phyloP scores from a whole-genome alignment of 768 basidiomycete genomes.

The Clitopilus hobsonii region DNA sequence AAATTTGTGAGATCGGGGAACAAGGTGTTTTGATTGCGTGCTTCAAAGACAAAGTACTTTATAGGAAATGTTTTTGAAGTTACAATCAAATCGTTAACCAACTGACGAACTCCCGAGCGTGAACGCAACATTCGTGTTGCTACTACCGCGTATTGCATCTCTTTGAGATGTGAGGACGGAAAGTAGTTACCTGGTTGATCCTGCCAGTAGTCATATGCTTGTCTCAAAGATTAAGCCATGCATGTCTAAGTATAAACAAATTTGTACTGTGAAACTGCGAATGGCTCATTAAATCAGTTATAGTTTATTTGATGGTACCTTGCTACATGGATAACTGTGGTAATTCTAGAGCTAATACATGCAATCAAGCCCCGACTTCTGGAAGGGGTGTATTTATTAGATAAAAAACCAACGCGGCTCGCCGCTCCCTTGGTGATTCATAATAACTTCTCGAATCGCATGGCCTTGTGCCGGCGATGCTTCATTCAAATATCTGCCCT shows the following conservation, averaged over 20 bases:
- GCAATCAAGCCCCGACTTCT: constrained; percentile 65
- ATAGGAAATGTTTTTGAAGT: constrained; percentile 2
- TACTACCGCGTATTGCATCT: constrained; percentile 6
- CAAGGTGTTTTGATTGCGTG: constrained; percentile 29
- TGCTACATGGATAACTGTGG: constrained; percentile 78
- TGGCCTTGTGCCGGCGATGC: constrained; percentile 69
- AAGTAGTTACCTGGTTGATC: constrained; percentile 80
- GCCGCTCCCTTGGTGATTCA: constrained; percentile 68
- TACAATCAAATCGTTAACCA: constrained; percentile 11
- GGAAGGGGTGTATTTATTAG: constrained; percentile 73
- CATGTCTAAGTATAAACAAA: constrained; percentile 75
- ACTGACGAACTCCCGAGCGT: constrained; percentile 20
- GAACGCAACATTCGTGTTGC: constrained; percentile 13
- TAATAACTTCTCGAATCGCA: constrained; percentile 72
- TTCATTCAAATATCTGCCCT: constrained; percentile 64
- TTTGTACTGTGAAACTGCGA: constrained; percentile 76
- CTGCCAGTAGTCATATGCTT: constrained; percentile 84
- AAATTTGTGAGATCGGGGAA: constrained; percentile 44
- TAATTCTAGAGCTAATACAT: constrained; percentile 78
- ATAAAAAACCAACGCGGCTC: constrained; percentile 64
- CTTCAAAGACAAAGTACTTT: constrained; percentile 5
- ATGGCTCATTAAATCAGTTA: constrained; percentile 84
- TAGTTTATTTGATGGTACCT: constrained; percentile 75
- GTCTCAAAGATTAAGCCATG: constrained; percentile 83
- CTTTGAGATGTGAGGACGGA: constrained; percentile 15